phyloP scores from a whole-genome alignment of 2,329 filamentous ascomycete genomes.

The Fusarium sp. region DNA sequence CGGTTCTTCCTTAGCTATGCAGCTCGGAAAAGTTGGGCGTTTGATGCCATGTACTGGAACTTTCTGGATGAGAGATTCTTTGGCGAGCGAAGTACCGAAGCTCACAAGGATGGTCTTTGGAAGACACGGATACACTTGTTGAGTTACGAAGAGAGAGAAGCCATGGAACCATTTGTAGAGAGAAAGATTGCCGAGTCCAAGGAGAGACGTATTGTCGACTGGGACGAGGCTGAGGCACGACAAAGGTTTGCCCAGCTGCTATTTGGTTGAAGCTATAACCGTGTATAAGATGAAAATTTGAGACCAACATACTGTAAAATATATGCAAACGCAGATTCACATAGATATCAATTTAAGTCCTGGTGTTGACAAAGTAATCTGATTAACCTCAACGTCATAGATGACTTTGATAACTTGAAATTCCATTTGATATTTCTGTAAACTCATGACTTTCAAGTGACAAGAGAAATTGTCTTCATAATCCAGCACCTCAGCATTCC shows the following conservation, averaged over 20 bases:
- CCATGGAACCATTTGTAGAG: slow-evolving; percentile 48
- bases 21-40: not conserved
- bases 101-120: slow-evolving; percentile 40
- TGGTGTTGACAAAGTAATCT: no score
- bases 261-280: slow-evolving; percentile 19
- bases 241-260: slow-evolving; percentile 23
- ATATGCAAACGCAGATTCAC: no score
- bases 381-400: no score
- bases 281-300: no score
- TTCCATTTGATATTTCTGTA: no score
- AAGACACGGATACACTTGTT: slow-evolving; percentile 47
- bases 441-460: no score
- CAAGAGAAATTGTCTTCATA: no score
- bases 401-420: no score
- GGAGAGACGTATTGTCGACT: slow-evolving; percentile 43
- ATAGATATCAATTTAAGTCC: no score
- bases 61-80: slow-evolving; percentile 41
- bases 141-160: slow-evolving; percentile 37
- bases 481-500: no score
- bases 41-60: slow-evolving; percentile 3
- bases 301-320: no score
- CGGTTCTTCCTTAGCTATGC: slow-evolving; percentile 1
- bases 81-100: slow-evolving; percentile 15
- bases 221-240: slow-evolving; percentile 38
- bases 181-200: slow-evolving; percentile 48